Evolutionary conservation across 768 basidiomycete genomes (phyloP).

Genomic region (Termitomyces sp.): DNA sequence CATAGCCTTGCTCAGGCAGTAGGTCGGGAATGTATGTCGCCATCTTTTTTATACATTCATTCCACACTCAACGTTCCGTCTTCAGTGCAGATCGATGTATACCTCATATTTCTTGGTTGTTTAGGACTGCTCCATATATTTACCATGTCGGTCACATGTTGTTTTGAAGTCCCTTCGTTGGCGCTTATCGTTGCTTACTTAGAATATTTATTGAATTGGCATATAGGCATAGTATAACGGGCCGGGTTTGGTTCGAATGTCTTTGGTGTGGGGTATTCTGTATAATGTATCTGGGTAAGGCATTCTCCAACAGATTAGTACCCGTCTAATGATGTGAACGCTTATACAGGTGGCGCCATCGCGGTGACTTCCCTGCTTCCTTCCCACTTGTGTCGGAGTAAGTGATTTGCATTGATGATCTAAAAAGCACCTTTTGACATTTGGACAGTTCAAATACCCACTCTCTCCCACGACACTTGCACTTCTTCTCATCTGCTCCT

Average conservation of each 20-base stretch:
- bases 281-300: constrained; percentile 51
- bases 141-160: constrained; percentile 39
- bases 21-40: constrained; percentile 32
- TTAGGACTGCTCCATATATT: constrained; percentile 54
- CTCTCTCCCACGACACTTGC: constrained; percentile 28
- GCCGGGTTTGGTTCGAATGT: constrained; percentile 70
- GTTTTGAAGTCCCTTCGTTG: not conserved
- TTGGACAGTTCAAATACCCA: constrained; percentile 1
- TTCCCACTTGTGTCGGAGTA: constrained; percentile 30
- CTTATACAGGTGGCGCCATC: constrained; percentile 41
- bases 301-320: constrained; percentile 9
- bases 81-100: constrained; percentile 47
- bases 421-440: not conserved
- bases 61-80: not conserved
- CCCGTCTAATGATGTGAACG: not conserved
- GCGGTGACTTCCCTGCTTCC: constrained; percentile 38
- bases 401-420: not conserved
- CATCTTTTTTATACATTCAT: not conserved
- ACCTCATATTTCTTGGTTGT: constrained; percentile 54
- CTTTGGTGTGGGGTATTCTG: constrained; percentile 55
- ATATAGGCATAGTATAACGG: constrained; percentile 42
- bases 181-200: constrained; percentile 3
- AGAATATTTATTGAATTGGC: constrained; percentile 57
- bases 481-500: constrained; percentile 48
- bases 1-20: constrained; percentile 37